These are phyloP conservation scores for Przewalskia tangutica DNA, from an alignment of 257 asterid genomes.

Conservation along the genomic window DNA sequence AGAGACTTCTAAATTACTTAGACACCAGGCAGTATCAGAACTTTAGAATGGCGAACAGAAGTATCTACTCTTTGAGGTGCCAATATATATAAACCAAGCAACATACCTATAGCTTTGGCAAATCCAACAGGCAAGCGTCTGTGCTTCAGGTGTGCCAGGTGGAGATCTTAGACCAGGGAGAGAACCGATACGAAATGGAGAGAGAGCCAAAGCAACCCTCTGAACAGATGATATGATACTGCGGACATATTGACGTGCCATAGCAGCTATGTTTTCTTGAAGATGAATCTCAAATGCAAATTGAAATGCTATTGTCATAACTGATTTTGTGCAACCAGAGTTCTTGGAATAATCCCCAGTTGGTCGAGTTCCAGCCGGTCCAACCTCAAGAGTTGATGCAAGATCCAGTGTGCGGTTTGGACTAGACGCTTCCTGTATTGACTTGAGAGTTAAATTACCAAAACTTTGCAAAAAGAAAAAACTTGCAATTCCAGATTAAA, in stretches of 20 bases:
- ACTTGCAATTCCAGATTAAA: neutral
- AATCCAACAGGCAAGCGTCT: slow-evolving; percentile 81
- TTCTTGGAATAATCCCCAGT: slow-evolving; percentile 34
- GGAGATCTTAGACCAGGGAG: slow-evolving; percentile 43
- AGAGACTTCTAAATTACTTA: neutral
- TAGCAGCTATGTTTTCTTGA: slow-evolving; percentile 69
- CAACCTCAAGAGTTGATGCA: slow-evolving; percentile 85
- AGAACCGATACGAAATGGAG: slow-evolving; percentile 57
- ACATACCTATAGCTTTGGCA: slow-evolving; percentile 85
- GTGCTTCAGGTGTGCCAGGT: slow-evolving; percentile 82
- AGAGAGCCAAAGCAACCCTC: slow-evolving; percentile 85
- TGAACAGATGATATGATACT: slow-evolving; percentile 90
- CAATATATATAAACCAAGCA: neutral
- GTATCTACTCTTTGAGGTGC: neutral
- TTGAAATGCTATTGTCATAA: slow-evolving; percentile 95
- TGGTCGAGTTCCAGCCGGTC: slow-evolving; percentile 39
- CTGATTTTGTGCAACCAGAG: slow-evolving; percentile 48
- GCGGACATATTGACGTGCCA: slow-evolving; percentile 94
- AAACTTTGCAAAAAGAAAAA: neutral
- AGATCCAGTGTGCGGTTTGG: slow-evolving; percentile 92
- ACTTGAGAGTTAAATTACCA: neutral
- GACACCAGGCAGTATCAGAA: neutral
- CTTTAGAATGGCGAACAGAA: neutral
- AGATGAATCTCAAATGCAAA: slow-evolving; percentile 84
- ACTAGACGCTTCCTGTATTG: slow-evolving; percentile 54